Evolutionary conservation across 306 rosid species (phyloP), one percentile per base, ranked within the genome.

Genomic region (Vicia faba): DNA sequence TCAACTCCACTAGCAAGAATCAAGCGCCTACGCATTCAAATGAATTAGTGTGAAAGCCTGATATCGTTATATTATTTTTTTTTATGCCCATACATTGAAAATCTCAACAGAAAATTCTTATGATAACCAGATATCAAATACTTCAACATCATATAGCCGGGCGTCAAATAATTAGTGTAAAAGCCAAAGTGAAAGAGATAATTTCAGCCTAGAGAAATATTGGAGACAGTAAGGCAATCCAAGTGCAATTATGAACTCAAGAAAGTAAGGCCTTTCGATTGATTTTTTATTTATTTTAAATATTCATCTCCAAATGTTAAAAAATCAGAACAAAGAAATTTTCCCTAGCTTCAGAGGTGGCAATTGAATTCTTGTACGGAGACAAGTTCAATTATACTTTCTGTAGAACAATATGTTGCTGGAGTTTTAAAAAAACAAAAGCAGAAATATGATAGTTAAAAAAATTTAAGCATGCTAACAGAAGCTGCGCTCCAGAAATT

Each of bases 1-100:
- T 84, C 87, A 19, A 81, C 39, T 65, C 97, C 98, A 75, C 95
- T 93, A 57, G 98, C 98, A 80, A 89, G 98, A 85, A 89, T 93
- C 64, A 88, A 78, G 70, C 74, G 98, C 84, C 98, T 93, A 45
- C 12, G 74, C 46, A 84, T 45, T 68, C 55, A 50, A 61, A 79
- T 33, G 20, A n/a, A 38, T 26, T 28, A 69, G 45, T 78, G 58
- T 7, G 56, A 70, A 8, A 8, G 43, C 54, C 29, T 9, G 6
- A 50, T 50, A 20, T 20, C 23, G 23, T 20, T 1, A 20, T 20
- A 20, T 20, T 20, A 20, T 20, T 20, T 20, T 20, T 20, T 20
- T 20, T 20, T 20, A 1, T 20, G 2, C 2, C 23, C 23, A 20
- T 20, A 25, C 29, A 19, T 18, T 0, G n/a, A 51, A 19, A 19